Evolutionary conservation across 441 rosid genomes (phyloP), one percentile per base, ranked within the genome.

Genomic region (Erodium chrysanthum): DNA sequence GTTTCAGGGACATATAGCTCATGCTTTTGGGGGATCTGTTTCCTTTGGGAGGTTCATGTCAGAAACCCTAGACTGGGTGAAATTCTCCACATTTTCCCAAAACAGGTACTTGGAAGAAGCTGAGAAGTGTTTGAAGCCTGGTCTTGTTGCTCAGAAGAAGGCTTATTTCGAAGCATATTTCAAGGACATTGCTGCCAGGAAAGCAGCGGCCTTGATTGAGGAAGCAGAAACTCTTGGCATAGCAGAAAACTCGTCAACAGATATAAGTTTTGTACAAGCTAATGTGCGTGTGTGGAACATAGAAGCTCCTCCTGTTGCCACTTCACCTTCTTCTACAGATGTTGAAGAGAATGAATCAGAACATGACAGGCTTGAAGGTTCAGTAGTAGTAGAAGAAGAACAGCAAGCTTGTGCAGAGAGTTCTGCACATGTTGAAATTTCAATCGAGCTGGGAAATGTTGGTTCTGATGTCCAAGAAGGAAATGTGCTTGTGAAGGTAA

Each of bases 81-180:
- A 85, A 71, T 92, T 94, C 92, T 95, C 99, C 69, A 75, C 91
- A 35, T 95, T 95, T 73, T 86, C 97, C 69, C 92, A 86, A 80
- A 95, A 95, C 33, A 95, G 90, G 52, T 85, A 90, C 82, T 76
- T 88, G 68, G 98, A 95, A 77, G 99, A 95, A 77, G 92, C 84
- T 2, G 89, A 92, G 84, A 90, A 79, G 74, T 84, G 81, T 60
- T 84, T 95, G 0, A 90, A 82, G 75, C 96, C 96, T 35, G 99
- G 99, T 60, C 82, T 92, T 73, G 98, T 95, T 66, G 99, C 99
- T 37, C 78, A 87, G 79, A 95, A 84, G 90, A 91, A 76, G 72
- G 98, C 97, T 8, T 92, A 77, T 68, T 95, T 92, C 52, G 98
- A 92, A 81, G 95, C 87, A 71, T 93, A 85, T 76, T 90, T 82